Base-by-base conservation (phyloP, 345 rosid genomes). In the Salix purpurea region DNA sequence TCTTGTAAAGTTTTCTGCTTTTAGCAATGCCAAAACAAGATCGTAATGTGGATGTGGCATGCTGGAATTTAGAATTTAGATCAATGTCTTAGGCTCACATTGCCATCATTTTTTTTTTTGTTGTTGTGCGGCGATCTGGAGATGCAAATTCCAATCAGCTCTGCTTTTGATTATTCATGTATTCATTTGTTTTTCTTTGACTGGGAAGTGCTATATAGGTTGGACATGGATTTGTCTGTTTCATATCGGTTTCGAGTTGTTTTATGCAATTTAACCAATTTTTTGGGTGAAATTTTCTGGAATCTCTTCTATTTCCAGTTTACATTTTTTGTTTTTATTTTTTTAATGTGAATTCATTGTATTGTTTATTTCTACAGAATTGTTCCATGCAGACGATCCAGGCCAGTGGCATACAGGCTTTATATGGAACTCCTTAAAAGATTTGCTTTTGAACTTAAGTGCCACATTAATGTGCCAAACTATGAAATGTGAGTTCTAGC, bases 371-470 rank as follows among this genome's bases (percentile, higher is more conserved):
- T 77, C 66, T 60, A 42, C 87, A 96, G 99, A 91, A 91, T 93
- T 76, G 87, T 93, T 85, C 91, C 94, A 61, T 85, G 85, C 82
- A 83, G 99, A 74, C 77, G 78, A 77, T 77, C 80, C 76, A 87
- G 87, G 36, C 95, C 98, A 39, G 85, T 89, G 6, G 99, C 99
- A 7, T 96, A 92, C 71, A 88, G 99, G 88, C 97, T 96, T 66
- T 91, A 87, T 74, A 77, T 93, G 88, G 99, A 93, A 75, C 92
- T 96, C 76, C 89, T 93, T 19, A 88, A 84, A 85, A 89, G 94
- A 70, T 90, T 93, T 78, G 93, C 87, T 69, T 91, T 92, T 75
- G 83, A 94, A 6, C 84, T 91, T 52, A 66, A 79, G 76, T 74
- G 87, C 70, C 88, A 85, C 37, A 78, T 89, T 23, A 84, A 73